Base-by-base conservation (phyloP, 306 rosid species). In the Quillaja saponaria region DNA sequence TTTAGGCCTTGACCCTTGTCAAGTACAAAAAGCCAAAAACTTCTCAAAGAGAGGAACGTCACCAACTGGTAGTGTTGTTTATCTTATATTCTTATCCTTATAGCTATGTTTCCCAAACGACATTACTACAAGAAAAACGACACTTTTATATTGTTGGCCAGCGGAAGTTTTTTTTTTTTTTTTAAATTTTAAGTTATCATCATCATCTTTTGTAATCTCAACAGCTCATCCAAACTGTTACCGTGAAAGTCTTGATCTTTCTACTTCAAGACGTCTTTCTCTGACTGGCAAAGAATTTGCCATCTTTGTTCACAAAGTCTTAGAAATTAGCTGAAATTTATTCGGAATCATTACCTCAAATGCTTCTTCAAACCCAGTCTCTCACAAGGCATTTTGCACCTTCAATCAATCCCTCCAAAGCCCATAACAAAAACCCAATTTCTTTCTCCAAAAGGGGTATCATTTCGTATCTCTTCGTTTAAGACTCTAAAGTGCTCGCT, bases 351-450 rank as follows among this genome's bases (percentile, higher is more conserved):
- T 49, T 12, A 14, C 44, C 14, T 48, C 72, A 65, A 75, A 82
- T 80, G 90, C 80, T 80, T 78, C 84, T 78, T 68, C 90, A 80
- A 71, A 66, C 80, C 19, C 86, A 75, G 63, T 68, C 74, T 63
- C 69, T 75, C 34, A 35, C 61, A 2, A 42, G 49, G 65, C 78
- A 62, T 46, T 47, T 57, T 8, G 40, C 73, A 12, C 82, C 82
- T 58, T 69, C 80, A 10, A 11, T 81, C 8, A 50, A 62, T 68
- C 64, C 59, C 1, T 51, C 66, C 8, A 82, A 21, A n/a, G 19
- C 56, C 65, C 58, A 15, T 13, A 4, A 50, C 53, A 71, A 67
- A 31, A 61, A 9, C 68, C 46, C 75, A 64, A 33, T 52, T 74
- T 61, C 37, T 15, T 42, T 13, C 48, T 9, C 54, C 56, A 35